Base-by-base conservation (phyloP, 2,329 filamentous ascomycete genomes). In the Aspergillus thermomutatus region DNA sequence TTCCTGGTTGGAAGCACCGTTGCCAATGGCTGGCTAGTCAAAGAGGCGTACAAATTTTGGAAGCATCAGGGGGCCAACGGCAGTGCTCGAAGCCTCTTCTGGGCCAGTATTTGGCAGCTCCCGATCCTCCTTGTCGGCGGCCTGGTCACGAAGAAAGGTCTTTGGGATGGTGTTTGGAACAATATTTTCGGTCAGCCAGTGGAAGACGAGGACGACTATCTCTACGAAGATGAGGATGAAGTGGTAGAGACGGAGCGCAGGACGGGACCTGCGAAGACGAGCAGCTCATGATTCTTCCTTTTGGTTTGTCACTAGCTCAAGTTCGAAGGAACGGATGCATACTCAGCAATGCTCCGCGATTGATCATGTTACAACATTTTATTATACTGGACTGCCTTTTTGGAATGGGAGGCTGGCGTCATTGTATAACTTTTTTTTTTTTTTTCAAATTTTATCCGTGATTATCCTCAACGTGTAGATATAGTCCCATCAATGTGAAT, bases 61-160 rank as follows among this genome's bases (percentile, higher is more conserved):
- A 84, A 82, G 60, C 79, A 84, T 27, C 85, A 91, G 66, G 93
- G 93, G 11, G 83, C 88, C 60, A 87, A 87, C 65, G 92, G 92
- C 2, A 91, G 84, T 19, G 92, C 94, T 2, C 83, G 91, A 55
- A 87, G 88, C 0, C 75, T 99, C 52, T 99, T 99, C 74, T 99
- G 94, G 94, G 92, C 94, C 1, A 96, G 91, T 72, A 91, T 99
- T 9, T 97, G 93, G 94, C 92, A 97, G 77, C 74, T 99, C 49
- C 94, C 94, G 0, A 89, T 88, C 26, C 83, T 97, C 45, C 86
- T 99, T 81, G 91, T 97, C 49, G 79, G 97, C 59, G 93, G 92
- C 2, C 87, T 97, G 74, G 84, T 89, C 54, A 91, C 96, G 75
- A 99, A 99, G 83, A 96, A 92, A 77, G 93, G 92, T 0, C 82